Percentiles rank a stretch among this genome's conserved stretches.
These are phyloP conservation scores for Penicillium sp. DNA, from an alignment of 2,329 filamentous ascomycete species.

Conservation along the genomic window DNA sequence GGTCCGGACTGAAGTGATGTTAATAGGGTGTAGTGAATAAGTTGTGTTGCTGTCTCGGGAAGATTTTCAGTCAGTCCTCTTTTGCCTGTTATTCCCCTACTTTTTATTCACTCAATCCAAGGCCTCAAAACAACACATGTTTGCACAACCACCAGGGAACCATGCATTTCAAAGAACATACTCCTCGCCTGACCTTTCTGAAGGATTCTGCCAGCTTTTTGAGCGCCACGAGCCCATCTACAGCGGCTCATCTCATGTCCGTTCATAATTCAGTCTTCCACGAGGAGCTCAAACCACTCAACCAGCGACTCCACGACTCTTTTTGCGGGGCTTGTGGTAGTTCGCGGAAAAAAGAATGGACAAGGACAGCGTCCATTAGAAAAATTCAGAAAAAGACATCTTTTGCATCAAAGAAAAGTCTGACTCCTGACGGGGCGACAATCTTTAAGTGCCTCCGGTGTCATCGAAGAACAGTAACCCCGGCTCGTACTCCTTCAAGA, in stretches of 20 bases:
- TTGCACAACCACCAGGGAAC: neutral
- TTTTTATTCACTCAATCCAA: neutral
- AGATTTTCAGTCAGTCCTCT: constrained; percentile 10
- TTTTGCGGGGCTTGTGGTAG: constrained; percentile 49
- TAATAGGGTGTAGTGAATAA: constrained; percentile 17
- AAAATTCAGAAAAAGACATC: constrained; percentile 21
- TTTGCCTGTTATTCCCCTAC: neutral
- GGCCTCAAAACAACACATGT: neutral
- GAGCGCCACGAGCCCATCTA: constrained; percentile 41
- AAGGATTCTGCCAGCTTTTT: constrained; percentile 41
- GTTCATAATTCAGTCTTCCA: constrained; percentile 43
- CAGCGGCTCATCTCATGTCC: constrained; percentile 46
- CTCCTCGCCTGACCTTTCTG: constrained; percentile 42
- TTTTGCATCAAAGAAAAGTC: constrained; percentile 17
- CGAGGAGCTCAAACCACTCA: constrained; percentile 40
- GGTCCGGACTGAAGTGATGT: neutral
- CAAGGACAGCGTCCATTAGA: constrained; percentile 35
- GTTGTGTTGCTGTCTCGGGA: constrained; percentile 11
- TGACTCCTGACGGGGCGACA: constrained; percentile 29
- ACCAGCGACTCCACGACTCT: constrained; percentile 36
- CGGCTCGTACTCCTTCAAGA: constrained; percentile 19
- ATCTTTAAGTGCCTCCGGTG: constrained; percentile 47
- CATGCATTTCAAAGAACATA: constrained; percentile 31
- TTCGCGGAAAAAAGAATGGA: constrained; percentile 37
- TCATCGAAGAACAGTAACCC: constrained; percentile 37